A percentile compares a stretch with the other conserved stretches of the same genome.
These are phyloP conservation scores for Durio zibethinus DNA, from an alignment of 345 rosid genomes.

Conservation along the genomic window DNA sequence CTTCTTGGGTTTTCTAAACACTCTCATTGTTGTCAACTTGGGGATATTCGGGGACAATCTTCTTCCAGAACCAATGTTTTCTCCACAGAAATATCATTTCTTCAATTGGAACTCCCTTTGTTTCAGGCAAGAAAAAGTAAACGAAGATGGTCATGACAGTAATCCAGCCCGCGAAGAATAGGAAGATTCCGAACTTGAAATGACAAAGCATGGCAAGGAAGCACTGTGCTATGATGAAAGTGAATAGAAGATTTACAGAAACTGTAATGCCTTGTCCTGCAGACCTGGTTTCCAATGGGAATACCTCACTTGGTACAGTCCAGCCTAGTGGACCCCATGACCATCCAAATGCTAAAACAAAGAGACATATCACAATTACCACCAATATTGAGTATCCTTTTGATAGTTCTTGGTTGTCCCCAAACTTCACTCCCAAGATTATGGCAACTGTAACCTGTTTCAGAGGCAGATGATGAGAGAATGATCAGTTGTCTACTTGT, in stretches of 20 bases:
- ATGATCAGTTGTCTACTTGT: background rate
- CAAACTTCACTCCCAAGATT: slow-evolving; percentile 78
- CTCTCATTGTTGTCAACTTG: slow-evolving; percentile 17
- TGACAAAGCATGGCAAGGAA: slow-evolving; percentile 76
- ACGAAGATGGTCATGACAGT: slow-evolving; percentile 81
- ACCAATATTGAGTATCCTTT: slow-evolving; percentile 61
- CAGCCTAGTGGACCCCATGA: slow-evolving; percentile 98
- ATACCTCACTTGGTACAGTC: slow-evolving; percentile 93
- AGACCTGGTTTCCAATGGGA: slow-evolving; percentile 79
- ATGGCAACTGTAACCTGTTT: slow-evolving; percentile 63
- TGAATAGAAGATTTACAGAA: slow-evolving; percentile 84
- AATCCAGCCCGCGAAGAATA: slow-evolving; percentile 83
- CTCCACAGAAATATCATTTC: slow-evolving; percentile 85
- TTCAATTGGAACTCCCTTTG: slow-evolving; percentile 91
- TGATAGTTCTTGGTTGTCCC: slow-evolving; percentile 58
- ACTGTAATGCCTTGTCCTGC: slow-evolving; percentile 95
- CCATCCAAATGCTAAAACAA: slow-evolving; percentile 92
- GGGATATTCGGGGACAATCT: slow-evolving; percentile 38
- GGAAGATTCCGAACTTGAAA: slow-evolving; percentile 79
- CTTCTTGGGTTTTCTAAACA: background rate
- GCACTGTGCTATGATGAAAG: slow-evolving; percentile 72
- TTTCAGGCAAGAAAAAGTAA: slow-evolving; percentile 67
- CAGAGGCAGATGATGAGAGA: background rate
- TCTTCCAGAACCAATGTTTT: slow-evolving; percentile 96
- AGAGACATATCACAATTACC: slow-evolving; percentile 71